Conservation (phyloP, 768 basidiomycete species). For the Auriscalpium orientale region DNA sequence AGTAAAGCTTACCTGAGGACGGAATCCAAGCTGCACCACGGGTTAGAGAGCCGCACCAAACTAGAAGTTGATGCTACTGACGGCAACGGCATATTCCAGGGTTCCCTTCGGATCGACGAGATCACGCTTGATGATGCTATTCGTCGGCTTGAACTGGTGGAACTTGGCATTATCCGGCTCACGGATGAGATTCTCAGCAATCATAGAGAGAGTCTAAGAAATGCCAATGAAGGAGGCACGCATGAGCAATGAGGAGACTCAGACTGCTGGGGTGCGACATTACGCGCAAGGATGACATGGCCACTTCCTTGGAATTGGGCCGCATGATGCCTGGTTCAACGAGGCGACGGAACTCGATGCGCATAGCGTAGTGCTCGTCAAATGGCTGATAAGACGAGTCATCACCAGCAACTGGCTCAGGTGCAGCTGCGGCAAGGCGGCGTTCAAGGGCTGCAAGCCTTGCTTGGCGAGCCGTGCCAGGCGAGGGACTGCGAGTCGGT, state of each 20-base stretch:
- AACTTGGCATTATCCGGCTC: slow-evolving; percentile 71
- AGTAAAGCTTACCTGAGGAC: slow-evolving; percentile 44
- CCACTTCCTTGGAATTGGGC: slow-evolving; percentile 56
- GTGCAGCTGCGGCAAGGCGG: slow-evolving; percentile 1
- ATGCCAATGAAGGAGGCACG: slow-evolving; percentile 9
- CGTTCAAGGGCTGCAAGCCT: slow-evolving; percentile 33
- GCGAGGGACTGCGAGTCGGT: background rate
- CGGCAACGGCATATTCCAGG: slow-evolving; percentile 74
- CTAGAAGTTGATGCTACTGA: slow-evolving; percentile 27
- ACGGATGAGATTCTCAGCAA: slow-evolving; percentile 66
- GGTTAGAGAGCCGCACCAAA: background rate
- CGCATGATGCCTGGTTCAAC: slow-evolving; percentile 75
- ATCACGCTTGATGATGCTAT: slow-evolving; percentile 54
- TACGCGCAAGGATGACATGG: slow-evolving; percentile 61
- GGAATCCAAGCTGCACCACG: slow-evolving; percentile 57
- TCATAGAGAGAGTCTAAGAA: slow-evolving; percentile 52
- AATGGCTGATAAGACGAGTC: slow-evolving; percentile 15
- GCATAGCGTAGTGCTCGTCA: slow-evolving; percentile 51
- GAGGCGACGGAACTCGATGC: slow-evolving; percentile 66
- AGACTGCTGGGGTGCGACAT: slow-evolving; percentile 8
- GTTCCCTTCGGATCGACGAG: slow-evolving; percentile 66
- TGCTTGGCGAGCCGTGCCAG: slow-evolving; percentile 50
- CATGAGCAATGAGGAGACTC: slow-evolving; percentile 10
- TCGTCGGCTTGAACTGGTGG: slow-evolving; percentile 70
- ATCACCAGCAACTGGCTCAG: background rate